Percentiles rank a stretch among this genome's conserved stretches.
phyloP scores from a whole-genome alignment of 129 eudicot species.

The Flaveria brownii region DNA sequence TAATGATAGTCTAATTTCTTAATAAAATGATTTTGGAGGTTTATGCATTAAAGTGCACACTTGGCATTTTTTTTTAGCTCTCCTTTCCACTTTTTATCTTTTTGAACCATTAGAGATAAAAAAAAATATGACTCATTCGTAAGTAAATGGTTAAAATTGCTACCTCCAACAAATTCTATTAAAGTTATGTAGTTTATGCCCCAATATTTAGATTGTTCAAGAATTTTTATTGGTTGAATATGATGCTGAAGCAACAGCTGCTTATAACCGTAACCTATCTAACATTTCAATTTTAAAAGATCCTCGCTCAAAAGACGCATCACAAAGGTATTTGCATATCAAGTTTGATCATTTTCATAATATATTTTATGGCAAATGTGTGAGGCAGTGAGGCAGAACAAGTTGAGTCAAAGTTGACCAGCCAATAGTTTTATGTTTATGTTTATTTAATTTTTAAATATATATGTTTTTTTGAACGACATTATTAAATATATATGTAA shows the following conservation, averaged over 20 bases:
- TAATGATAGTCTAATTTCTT: not conserved
- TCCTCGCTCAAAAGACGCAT: conserved; percentile 92
- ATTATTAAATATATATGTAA: not conserved
- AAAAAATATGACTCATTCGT: not conserved
- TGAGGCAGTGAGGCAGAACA: not conserved
- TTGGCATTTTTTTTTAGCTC: not conserved
- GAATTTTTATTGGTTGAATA: conserved; percentile 78
- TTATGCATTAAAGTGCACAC: not conserved
- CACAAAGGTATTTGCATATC: conserved; percentile 59
- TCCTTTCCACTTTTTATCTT: not conserved
- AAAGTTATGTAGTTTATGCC: not conserved
- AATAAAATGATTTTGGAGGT: not conserved
- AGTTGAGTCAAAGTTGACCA: not conserved
- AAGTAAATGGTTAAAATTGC: not conserved
- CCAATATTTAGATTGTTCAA: conserved; percentile 57
- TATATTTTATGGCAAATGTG: not conserved
- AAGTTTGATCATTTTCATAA: not conserved
- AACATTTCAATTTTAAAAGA: conserved; percentile 79
- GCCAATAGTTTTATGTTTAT: not conserved
- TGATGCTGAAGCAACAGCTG: conserved; percentile 83
- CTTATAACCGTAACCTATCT: conserved; percentile 72
- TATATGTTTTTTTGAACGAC: too few relatives aligned
- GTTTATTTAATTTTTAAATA: not conserved
- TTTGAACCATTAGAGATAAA: not conserved
- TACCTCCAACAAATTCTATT: not conserved